These are phyloP conservation scores for Talinum fruticosum DNA, from an alignment of 148 eudicot genomes.

Conservation along the genomic window DNA sequence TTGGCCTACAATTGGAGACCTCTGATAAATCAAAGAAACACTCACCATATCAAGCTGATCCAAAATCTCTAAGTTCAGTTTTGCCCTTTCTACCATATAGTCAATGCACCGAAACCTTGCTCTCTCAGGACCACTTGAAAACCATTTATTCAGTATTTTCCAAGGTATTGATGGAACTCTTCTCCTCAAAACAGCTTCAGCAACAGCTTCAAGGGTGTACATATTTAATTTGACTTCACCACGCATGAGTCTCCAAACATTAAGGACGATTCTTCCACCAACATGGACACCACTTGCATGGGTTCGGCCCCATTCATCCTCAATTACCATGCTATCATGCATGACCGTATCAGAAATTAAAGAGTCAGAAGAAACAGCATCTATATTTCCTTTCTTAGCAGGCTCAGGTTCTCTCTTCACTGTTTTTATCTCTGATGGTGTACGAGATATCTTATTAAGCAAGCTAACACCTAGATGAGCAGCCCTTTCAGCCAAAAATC, in stretches of 20 bases:
- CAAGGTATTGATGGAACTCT: constrained; percentile 64
- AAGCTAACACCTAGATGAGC: constrained; percentile 62
- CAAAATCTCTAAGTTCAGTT: constrained; percentile 66
- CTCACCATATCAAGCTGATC: constrained; percentile 82
- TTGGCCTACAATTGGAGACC: neutral
- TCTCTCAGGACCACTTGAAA: constrained; percentile 76
- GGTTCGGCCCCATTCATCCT: constrained; percentile 98
- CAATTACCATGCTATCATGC: constrained; percentile 54
- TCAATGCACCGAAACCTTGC: constrained; percentile 81
- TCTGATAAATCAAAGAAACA: neutral
- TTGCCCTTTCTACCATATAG: constrained; percentile 55
- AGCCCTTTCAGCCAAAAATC: constrained; percentile 93
- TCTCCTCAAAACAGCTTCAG: constrained; percentile 78
- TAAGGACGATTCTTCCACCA: constrained; percentile 85
- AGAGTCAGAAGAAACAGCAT: constrained; percentile 41
- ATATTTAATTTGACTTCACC: constrained; percentile 74
- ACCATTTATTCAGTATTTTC: constrained; percentile 69
- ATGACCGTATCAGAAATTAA: constrained; percentile 43
- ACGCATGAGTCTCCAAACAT: constrained; percentile 87
- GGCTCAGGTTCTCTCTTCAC: constrained; percentile 33
- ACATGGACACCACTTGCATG: constrained; percentile 96
- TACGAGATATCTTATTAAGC: constrained; percentile 75
- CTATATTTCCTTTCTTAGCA: constrained; percentile 37
- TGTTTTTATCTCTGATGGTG: constrained; percentile 47
- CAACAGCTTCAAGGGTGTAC: constrained; percentile 86